Base-by-base conservation (phyloP, 805 yeast genomes). In the Pichia eremophila region DNA sequence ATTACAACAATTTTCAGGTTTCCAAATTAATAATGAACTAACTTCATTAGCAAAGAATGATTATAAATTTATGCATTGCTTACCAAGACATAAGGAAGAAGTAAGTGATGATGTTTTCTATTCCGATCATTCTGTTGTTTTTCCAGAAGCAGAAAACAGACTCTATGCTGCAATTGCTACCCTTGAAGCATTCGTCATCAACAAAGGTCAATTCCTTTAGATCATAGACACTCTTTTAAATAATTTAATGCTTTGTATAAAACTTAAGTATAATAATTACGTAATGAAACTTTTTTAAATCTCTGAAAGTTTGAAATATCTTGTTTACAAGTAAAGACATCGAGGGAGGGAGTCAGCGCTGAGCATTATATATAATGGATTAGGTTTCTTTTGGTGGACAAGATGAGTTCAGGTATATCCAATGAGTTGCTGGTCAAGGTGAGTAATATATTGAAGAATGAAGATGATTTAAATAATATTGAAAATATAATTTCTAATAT, bases 31-130 rank as follows among this genome's bases (percentile, higher is more conserved):
- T 37, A 64, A 71, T 17, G 81, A 79, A 32, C 70, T 90, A 70
- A 77, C 85, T 27, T 60, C 69, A 14, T 85, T 86, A 7, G 77
- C 75, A 40, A 83, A 85, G 40, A 73, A 70, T 17, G 67, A 77
- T 61, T 91, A 91, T 85, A 87, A 80, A 64, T 93, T 93, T 68
- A 90, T 93, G 98, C 99, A 93, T 65, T 93, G 99, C 67, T 73
- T 93, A 56, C 99, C 99, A 54, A 83, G 99, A 68, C 96, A 93
- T 58, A 76, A 79, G 28, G 96, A 90, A 65, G 99, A 93, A 67
- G 99, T 93, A 36, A 76, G 80, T 37, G 99, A 93, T 64, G 95
- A 85, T 41, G 93, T 93, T 2, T 93, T 93, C 63, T 91, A 91
- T 69, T 71, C 89, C 46, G 79, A 80, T 34, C 75, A 79, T 56